Evolutionary conservation across 2,329 filamentous ascomycete genomes (phyloP), one percentile per base, ranked within the genome.

Genomic region (Penicillium sp.): DNA sequence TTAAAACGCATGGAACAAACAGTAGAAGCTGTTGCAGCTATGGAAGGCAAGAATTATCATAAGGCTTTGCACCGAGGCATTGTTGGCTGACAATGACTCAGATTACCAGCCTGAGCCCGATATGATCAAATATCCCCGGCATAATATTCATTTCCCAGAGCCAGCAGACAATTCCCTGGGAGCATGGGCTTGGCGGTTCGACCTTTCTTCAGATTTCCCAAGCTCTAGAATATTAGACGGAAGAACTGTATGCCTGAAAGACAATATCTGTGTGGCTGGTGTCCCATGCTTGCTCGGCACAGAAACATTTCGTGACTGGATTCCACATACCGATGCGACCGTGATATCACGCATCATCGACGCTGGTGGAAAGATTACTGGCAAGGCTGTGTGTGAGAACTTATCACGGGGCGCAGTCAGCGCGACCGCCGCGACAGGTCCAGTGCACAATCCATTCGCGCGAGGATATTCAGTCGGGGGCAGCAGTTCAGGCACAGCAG

Each of bases 371-470:
- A 73, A 60, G 2, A 69, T 81, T 15, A 61, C 61, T 7, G 78
- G 78, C 9, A 76, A 75, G 42, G 72, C 68, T 37, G 77, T 75
- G 3, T 81, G 78, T 54, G 78, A 80, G 60, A 78, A 79, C 55
- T 68, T 78, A 33, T 78, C 71, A 37, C 68, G 73, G 51, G 72
- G 73, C 8, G 72, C 71, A 4, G 55, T 78, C 13, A 76, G 72
- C 8, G 70, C 67, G 43, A 77, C 77, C 4, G 72, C 75, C 0
- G 70, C 75, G n/a, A 74, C 72, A 3, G 78, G 78, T 0, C 68
- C 71, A 1, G 76, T 80, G 2, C 72, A 79, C 51, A 79, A 80
- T 46, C 78, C 78, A 0, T 75, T 73, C 49, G 76, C 74, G 0
- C 54, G 2, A 71, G 73, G 30, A 17, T 33, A 33, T 33, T 33